Conservation (phyloP, 2,329 filamentous ascomycete species). For the Incumbomyces lentus region DNA sequence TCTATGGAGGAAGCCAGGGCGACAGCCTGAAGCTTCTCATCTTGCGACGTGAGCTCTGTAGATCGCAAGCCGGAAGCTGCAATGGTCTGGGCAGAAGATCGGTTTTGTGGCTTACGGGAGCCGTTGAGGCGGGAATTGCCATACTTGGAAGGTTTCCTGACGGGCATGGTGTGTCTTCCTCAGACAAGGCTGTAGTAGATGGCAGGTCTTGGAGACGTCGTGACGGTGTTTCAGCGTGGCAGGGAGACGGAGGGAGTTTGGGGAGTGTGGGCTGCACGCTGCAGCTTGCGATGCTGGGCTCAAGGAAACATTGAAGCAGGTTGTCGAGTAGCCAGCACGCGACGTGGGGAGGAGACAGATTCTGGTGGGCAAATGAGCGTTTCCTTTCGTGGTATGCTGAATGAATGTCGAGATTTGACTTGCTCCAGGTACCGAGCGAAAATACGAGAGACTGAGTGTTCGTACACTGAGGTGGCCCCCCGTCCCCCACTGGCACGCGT, state of each 20-base stretch:
- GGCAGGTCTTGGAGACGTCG: too few species aligned
- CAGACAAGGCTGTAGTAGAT: too few species aligned
- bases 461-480: not conserved
- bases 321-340: not conserved
- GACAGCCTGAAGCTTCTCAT: slow-evolving; percentile 83
- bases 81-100: slow-evolving; percentile 62
- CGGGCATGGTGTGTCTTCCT: slow-evolving; percentile 31
- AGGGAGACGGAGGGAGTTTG: too few species aligned
- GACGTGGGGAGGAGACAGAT: not conserved
- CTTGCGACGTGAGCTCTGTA: slow-evolving; percentile 76
- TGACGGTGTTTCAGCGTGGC: too few species aligned
- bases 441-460: not conserved
- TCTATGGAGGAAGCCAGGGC: slow-evolving; percentile 81
- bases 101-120: slow-evolving; percentile 26
- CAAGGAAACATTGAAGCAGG: not conserved
- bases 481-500: not conserved
- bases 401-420: too few species aligned
- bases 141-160: slow-evolving; percentile 51
- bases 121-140: slow-evolving; percentile 40
- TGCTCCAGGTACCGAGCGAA: too few species aligned
- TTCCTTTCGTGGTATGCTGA: too few species aligned
- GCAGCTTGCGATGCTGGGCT: not conserved
- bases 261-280: not conserved
- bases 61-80: slow-evolving; percentile 62
- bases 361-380: too few species aligned